Evolutionary conservation across 2,329 filamentous ascomycete species (phyloP), one percentile per base, ranked within the genome.

Genomic region (Colletotrichum orchidophilum): DNA sequence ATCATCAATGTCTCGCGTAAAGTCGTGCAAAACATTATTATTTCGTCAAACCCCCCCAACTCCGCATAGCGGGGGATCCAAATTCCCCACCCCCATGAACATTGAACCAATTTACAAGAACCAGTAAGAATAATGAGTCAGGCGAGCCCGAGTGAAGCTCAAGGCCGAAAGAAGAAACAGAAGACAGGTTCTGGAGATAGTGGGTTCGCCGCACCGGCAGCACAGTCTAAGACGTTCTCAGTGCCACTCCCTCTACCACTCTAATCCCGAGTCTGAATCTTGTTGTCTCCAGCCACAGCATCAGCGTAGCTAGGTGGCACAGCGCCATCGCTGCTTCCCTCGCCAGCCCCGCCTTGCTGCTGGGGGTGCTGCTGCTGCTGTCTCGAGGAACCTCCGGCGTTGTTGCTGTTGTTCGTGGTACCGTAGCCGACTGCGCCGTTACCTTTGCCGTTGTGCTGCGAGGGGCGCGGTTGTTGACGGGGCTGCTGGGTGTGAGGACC

Each of bases 231-330:
- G 42, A n/a, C 5, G 8, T 13, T 5, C 7, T 49, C 12, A 4
- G 15, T 7, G 5, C n/a, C 27, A 5, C 9, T 12, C 13, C 9
- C 18, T 13, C 42, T 67, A 49, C 21, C 8, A 46, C 69, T 65
- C 79, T 86, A 91, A 71, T 91, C 87, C 68, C 87, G 85, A 21
- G 82, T 87, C 87, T 98, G 96, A 61, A 98, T 87, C 88, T 98
- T 98, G 82, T 98, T 84, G 79, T 98, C 96, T 1, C 94, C 95
- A 18, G 70, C 60, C 70, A 98, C 92, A 58, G 94, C 96, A 82
- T 98, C 94, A 18, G 93, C 93, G 81, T 98, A 98, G 15, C 92
- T 94, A 4, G 96, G 96, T 52, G 96, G 95, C 46, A 89, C 86
- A 13, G 83, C 83, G 59, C 85, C 78, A 73, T 82, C 81, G 74